These are phyloP conservation scores for Cnidoscolus chayamansa DNA, from an alignment of 441 rosid species.

Conservation along the genomic window DNA sequence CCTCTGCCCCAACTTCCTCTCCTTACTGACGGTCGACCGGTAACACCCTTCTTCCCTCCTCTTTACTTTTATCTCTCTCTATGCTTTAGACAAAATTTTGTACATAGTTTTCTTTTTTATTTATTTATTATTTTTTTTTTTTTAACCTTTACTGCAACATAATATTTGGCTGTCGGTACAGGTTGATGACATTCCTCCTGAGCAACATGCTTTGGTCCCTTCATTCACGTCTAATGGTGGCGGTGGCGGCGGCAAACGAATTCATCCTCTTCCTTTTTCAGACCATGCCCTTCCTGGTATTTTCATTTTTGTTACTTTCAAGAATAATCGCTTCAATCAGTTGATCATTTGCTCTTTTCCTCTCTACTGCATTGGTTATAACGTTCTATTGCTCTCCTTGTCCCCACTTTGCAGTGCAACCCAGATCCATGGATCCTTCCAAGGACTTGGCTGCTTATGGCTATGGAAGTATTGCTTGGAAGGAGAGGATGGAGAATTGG, in stretches of 20 bases:
- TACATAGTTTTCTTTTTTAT: too few relatives aligned
- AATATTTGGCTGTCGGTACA: background rate
- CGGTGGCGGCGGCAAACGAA: slow-evolving; percentile 32
- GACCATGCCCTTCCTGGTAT: slow-evolving; percentile 34
- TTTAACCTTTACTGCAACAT: background rate
- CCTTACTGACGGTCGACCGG: slow-evolving; percentile 44
- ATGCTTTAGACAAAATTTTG: background rate
- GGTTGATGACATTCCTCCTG: slow-evolving; percentile 42
- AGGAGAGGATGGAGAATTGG: slow-evolving; percentile 61
- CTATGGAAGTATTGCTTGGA: slow-evolving; percentile 78
- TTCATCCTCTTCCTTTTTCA: slow-evolving; percentile 33
- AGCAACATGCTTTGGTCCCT: slow-evolving; percentile 46
- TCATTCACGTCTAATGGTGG: slow-evolving; percentile 31
- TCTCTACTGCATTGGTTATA: background rate
- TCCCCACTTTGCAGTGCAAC: slow-evolving; percentile 37
- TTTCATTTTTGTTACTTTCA: background rate
- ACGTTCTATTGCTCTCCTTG: background rate
- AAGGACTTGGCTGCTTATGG: slow-evolving; percentile 74
- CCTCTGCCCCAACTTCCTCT: slow-evolving; percentile 28
- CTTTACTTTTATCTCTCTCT: background rate
- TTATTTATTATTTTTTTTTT: too few relatives aligned
- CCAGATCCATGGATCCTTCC: slow-evolving; percentile 61
- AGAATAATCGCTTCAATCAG: background rate
- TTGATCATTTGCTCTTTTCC: background rate
- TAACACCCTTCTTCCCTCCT: background rate